A percentile compares a stretch with the other conserved stretches of the same genome.
These are phyloP conservation scores for Colletotrichum nymphaeae DNA, from an alignment of 2,329 filamentous ascomycete species.

Conservation along the genomic window DNA sequence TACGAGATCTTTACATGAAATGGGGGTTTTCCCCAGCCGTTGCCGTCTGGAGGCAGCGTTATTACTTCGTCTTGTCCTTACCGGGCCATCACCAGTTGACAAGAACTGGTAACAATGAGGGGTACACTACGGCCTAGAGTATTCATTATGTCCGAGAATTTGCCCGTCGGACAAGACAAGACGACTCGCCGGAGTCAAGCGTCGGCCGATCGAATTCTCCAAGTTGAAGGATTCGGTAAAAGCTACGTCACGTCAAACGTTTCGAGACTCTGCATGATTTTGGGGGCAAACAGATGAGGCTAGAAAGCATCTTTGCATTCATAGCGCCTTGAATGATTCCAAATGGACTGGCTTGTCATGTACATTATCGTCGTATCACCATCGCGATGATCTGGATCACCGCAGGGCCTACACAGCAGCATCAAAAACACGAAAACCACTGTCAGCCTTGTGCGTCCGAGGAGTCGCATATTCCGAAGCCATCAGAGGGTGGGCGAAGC, in stretches of 20 bases:
- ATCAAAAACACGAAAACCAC: not conserved
- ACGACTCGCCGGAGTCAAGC: not conserved
- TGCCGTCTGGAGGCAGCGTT: not conserved
- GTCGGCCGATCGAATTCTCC: not conserved
- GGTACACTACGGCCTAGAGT: not conserved
- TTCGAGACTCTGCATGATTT: not conserved
- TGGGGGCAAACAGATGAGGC: not conserved
- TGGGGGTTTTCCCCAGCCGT: not conserved
- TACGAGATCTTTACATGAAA: not conserved
- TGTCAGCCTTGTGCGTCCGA: constrained; percentile 1
- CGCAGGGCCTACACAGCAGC: not conserved
- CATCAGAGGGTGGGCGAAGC: constrained; percentile 16
- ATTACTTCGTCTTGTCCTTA: not conserved
- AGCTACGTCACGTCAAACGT: not conserved
- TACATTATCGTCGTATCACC: not conserved
- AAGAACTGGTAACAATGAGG: constrained; percentile 9
- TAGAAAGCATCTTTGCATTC: not conserved
- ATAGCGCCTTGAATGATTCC: not conserved
- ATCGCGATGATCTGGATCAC: not conserved
- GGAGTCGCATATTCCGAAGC: not conserved
- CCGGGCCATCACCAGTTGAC: constrained; percentile 26
- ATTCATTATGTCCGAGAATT: not conserved
- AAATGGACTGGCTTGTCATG: not conserved
- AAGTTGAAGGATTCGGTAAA: not conserved
- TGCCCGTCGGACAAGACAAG: not conserved